Evolutionary conservation across 129 eudicot genomes (phyloP), one percentile per base, ranked within the genome.

Genomic region (Sambucus nigra): DNA sequence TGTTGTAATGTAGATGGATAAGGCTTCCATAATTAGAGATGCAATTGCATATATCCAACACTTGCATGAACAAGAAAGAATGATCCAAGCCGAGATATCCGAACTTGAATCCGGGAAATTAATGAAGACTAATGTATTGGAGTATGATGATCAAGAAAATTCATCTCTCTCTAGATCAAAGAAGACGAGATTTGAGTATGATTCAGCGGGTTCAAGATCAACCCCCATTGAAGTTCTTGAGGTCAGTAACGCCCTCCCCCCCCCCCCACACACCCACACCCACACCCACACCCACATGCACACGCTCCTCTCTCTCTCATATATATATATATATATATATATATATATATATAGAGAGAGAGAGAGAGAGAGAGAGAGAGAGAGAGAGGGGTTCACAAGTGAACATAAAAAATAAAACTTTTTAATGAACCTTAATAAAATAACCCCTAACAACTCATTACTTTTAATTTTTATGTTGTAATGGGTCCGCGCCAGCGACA

Each of bases 21-120:
- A 88, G 62, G 97, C 97, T 6, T 88, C 97, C 10, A 78, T 84
- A 64, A 64, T 88, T 1, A 88, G 71, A 63, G 97, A 88, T 54
- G 97, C 97, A 1, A 88, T 88, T 24, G 72, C 57, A 19, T 84
- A 88, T 46, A 84, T 88, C 5, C 74, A 78, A 59, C 49, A 61
- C 20, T 71, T 88, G 42, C 82, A 78, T 2, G 78, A 80, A 27
- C 82, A 88, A 70, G 91, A 88, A 64, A 72, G 58, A 27, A 65
- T 65, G 39, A 72, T 88, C 39, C 61, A 53, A 54, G 72, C 71
- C 0, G 97, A 88, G 10, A 59, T 88, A 31, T 69, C 59, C 21
- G 70, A 80, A 16, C 69, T 88, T 0, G 92, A 88, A 62, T 65
- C 71, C 6, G 54, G 58, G 38, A 76, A 56, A 22, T 52, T 59